These are phyloP conservation scores for Scytalidium sp. DNA, from an alignment of 2,329 filamentous ascomycete genomes.

Conservation along the genomic window DNA sequence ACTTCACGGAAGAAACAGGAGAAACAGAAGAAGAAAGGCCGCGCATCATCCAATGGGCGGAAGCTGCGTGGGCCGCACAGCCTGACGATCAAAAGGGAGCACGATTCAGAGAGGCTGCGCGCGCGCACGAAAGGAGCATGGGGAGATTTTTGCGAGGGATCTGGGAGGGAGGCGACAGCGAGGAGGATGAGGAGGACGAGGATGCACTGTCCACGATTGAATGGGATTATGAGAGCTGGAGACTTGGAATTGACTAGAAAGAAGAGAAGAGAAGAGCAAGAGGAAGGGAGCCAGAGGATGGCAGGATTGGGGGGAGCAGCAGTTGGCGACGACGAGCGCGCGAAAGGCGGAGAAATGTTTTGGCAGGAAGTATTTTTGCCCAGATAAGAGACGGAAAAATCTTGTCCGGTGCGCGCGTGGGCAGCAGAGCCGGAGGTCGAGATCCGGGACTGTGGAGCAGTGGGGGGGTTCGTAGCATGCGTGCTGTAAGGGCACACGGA, in stretches of 20 bases:
- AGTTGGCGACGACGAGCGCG: no score
- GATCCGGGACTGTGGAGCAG: neutral
- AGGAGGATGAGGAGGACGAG: no score
- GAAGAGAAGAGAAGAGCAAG: neutral
- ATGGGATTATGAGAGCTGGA: no score
- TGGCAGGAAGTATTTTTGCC: no score
- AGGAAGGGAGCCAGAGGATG: neutral
- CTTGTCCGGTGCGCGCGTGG: neutral
- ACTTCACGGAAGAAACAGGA: neutral
- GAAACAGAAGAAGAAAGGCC: neutral
- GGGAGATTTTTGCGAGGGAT: neutral
- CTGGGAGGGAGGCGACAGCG: neutral
- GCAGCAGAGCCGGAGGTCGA: neutral
- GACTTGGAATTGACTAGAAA: no score
- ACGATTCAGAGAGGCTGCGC: no score
- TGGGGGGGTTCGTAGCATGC: neutral
- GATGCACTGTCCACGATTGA: no score
- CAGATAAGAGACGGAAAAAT: neutral
- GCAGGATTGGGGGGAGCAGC: no score
- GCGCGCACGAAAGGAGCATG: neutral
- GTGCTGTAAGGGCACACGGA: neutral
- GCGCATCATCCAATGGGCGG: no score
- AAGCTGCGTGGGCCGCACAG: no score
- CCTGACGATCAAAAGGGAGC: no score
- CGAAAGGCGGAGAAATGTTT: no score